phyloP scores from a whole-genome alignment of 495 filamentous ascomycete genomes.

The Penicillium herquei region DNA sequence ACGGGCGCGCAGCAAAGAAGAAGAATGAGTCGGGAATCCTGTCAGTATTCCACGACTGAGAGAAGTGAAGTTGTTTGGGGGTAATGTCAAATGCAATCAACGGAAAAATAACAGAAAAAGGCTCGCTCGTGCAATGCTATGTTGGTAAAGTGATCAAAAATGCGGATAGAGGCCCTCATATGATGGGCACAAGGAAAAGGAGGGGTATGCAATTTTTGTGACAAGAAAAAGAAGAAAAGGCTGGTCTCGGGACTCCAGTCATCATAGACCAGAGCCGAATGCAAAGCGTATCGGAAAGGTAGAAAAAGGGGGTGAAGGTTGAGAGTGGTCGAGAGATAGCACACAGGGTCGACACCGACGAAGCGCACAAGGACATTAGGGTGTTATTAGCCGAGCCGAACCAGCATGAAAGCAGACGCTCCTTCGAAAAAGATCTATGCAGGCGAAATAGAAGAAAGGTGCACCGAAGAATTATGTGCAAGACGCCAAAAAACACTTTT shows the following conservation, averaged over 20 bases:
- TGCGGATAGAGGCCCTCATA: slow-evolving; percentile 41
- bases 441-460: slow-evolving; percentile 12
- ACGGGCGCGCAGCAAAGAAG: slow-evolving; percentile 24
- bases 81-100: slow-evolving; percentile 35
- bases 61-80: slow-evolving; percentile 16
- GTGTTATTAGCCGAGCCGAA: slow-evolving; percentile 17
- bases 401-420: slow-evolving; percentile 19
- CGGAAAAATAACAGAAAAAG: slow-evolving; percentile 32
- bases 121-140: slow-evolving; percentile 55
- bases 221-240: slow-evolving; percentile 27
- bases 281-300: slow-evolving; percentile 23
- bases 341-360: slow-evolving; percentile 6
- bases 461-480: slow-evolving; percentile 27
- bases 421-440: slow-evolving; percentile 15
- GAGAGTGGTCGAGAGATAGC: slow-evolving; percentile 8
- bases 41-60: slow-evolving; percentile 8
- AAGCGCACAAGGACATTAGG: slow-evolving; percentile 15
- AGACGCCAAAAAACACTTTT: slow-evolving; percentile 24
- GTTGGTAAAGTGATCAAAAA: slow-evolving; percentile 34
- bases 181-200: slow-evolving; percentile 28
- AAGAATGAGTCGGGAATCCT: slow-evolving; percentile 14
- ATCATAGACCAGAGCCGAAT: slow-evolving; percentile 26
- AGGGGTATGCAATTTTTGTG: slow-evolving; percentile 49
- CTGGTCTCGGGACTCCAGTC: slow-evolving; percentile 23
- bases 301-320: slow-evolving; percentile 5